These are phyloP conservation scores for Annulohypoxylon truncatum DNA, from an alignment of 2,329 filamentous ascomycete genomes.

Conservation along the genomic window DNA sequence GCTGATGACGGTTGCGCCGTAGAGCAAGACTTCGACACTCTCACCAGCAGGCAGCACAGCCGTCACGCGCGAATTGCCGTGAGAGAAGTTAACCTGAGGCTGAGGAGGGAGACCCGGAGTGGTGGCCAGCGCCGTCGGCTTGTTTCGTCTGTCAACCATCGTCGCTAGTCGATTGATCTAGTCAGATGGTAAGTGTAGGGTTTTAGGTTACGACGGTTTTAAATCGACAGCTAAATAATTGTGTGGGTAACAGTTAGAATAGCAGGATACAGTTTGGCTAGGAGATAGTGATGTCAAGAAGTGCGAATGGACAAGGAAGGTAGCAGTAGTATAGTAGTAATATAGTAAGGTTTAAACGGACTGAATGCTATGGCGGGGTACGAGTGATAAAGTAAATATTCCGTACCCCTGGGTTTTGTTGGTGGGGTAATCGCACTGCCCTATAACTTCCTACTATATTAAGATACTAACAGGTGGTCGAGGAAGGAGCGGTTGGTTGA, in stretches of 20 bases:
- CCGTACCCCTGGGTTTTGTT: constrained; percentile 25
- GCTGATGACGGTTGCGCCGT: constrained; percentile 90
- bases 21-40: constrained; percentile 85
- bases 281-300: constrained; percentile 5
- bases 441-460: background rate
- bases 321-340: background rate
- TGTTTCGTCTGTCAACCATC: constrained; percentile 88
- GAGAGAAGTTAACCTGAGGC: constrained; percentile 78
- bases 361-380: constrained; percentile 24
- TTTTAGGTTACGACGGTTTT: background rate
- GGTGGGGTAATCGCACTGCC: constrained; percentile 32
- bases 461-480: background rate
- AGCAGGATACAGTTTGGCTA: background rate
- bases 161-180: constrained; percentile 13
- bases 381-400: constrained; percentile 34
- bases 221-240: background rate
- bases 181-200: background rate
- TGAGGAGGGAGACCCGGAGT: constrained; percentile 80
- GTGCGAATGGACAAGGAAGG: constrained; percentile 6
- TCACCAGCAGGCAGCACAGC: constrained; percentile 88
- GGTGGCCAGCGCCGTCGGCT: constrained; percentile 79
- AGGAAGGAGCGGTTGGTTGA: background rate
- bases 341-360: background rate
- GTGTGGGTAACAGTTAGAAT: background rate
- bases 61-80: constrained; percentile 77